phyloP scores from a whole-genome alignment of 345 rosid species.

The Capsella bursapastoris region DNA sequence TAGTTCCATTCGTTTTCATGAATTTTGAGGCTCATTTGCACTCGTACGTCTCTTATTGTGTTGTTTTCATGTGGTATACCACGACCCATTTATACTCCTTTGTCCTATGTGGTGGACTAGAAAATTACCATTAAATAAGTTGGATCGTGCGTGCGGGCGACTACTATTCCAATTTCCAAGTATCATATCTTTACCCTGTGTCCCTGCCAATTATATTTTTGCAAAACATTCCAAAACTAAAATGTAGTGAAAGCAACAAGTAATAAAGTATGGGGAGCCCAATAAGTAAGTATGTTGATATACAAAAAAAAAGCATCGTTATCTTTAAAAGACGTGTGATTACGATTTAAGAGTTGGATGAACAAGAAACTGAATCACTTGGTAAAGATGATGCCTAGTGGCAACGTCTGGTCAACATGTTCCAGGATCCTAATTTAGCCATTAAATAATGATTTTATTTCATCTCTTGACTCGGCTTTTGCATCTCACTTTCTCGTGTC shows the following conservation, averaged over 20 bases:
- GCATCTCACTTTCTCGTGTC: not conserved
- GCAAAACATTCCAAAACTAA: not conserved
- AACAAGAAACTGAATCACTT: constrained; percentile 29
- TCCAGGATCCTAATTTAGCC: constrained; percentile 4
- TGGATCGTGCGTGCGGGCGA: constrained; percentile 9
- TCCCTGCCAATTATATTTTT: not conserved
- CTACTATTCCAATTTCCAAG: not conserved
- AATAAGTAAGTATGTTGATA: not conserved
- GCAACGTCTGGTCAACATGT: constrained; percentile 14
- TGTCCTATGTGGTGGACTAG: constrained; percentile 32
- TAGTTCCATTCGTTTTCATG: constrained; percentile 32
- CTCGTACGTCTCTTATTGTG: constrained; percentile 30
- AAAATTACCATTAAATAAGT: constrained; percentile 11
- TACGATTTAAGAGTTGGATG: not conserved
- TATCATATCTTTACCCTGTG: not conserved
- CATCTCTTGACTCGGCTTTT: not conserved
- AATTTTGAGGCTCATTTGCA: constrained; percentile 25
- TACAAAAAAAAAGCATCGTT: not conserved
- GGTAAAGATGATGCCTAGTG: constrained; percentile 34
- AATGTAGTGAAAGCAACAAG: constrained; percentile 20
- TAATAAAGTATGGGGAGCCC: not conserved
- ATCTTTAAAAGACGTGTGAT: constrained; percentile 34
- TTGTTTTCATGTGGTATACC: not conserved
- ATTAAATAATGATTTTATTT: constrained; percentile 8
- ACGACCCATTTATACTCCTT: not conserved